Percentiles rank a stretch among this genome's conserved stretches.
Conservation (phyloP, 2,329 filamentous ascomycete genomes). For the Epichloe typhina region DNA sequence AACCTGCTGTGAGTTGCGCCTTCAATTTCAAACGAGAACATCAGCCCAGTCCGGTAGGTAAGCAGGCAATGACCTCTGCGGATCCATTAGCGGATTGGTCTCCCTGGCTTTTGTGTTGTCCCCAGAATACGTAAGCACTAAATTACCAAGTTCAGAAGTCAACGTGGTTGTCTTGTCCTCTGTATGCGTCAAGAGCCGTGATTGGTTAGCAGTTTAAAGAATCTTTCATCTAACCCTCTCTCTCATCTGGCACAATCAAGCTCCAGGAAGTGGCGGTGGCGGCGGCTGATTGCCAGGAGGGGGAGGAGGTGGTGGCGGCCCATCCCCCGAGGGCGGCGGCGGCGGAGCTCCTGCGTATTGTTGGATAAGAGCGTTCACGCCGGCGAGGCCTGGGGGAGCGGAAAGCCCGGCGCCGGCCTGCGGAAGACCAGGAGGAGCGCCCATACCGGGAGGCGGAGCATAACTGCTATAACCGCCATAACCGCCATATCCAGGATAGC, state of each 20-base stretch:
- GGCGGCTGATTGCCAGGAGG: constrained; percentile 50
- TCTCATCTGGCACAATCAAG: constrained; percentile 14
- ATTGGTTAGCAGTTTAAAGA: background rate
- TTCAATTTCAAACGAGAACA: background rate
- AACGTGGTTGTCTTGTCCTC: background rate
- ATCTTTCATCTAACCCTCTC: background rate
- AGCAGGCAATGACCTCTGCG: background rate
- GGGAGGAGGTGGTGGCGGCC: constrained; percentile 43
- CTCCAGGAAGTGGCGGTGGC: constrained; percentile 47
- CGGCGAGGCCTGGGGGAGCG: constrained; percentile 43
- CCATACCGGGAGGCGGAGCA: constrained; percentile 28
- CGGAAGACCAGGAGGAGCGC: constrained; percentile 27
- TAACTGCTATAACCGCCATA: constrained; percentile 36
- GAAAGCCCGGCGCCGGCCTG: constrained; percentile 34
- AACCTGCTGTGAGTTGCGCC: background rate
- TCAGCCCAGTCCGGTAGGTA: background rate
- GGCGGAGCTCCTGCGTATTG: constrained; percentile 49
- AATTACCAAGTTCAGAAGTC: background rate
- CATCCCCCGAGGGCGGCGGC: constrained; percentile 41
- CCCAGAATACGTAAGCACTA: background rate
- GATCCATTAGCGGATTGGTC: background rate
- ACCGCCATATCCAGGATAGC: constrained; percentile 39
- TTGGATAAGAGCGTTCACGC: constrained; percentile 53
- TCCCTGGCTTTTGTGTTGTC: background rate
- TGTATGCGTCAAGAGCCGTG: background rate